Conservation (phyloP, 345 rosid species). For the Stellera chamaejasme region DNA sequence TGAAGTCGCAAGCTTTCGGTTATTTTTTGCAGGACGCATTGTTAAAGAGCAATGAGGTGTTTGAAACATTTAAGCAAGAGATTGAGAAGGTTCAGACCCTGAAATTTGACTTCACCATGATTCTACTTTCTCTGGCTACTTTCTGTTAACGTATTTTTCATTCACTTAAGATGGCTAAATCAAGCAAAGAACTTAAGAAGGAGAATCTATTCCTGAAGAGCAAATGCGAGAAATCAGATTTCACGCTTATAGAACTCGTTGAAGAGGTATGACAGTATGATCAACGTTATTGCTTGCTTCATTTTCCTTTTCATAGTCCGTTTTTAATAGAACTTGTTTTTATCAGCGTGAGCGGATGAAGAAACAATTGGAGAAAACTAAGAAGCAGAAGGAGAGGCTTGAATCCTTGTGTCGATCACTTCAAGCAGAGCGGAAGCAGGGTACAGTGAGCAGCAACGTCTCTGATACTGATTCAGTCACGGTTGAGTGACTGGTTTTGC, state of each 20-base stretch:
- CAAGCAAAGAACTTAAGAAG: constrained; percentile 77
- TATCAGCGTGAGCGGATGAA: constrained; percentile 68
- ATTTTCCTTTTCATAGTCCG: too few relatives aligned
- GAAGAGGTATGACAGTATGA: constrained; percentile 52
- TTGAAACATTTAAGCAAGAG: constrained; percentile 90
- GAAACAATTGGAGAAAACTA: constrained; percentile 74
- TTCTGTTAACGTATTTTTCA: background rate
- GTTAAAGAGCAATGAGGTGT: constrained; percentile 87
- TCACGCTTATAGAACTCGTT: constrained; percentile 68
- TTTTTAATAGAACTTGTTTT: background rate
- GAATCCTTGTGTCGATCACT: constrained; percentile 90
- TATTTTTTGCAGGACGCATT: constrained; percentile 70
- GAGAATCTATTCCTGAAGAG: constrained; percentile 82
- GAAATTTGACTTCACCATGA: background rate
- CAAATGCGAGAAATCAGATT: constrained; percentile 76
- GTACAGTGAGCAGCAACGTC: constrained; percentile 18
- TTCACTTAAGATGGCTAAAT: constrained; percentile 66
- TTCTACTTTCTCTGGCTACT: background rate
- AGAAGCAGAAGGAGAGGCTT: constrained; percentile 87
- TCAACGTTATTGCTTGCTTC: background rate
- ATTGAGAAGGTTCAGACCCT: constrained; percentile 59
- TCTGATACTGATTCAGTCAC: constrained; percentile 16
- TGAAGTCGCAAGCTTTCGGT: too few relatives aligned
- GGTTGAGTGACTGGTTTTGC: too few relatives aligned
- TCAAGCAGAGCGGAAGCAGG: constrained; percentile 83